phyloP scores from a whole-genome alignment of 108 stramenopile species.

The Stephanodiscus triporus region DNA sequence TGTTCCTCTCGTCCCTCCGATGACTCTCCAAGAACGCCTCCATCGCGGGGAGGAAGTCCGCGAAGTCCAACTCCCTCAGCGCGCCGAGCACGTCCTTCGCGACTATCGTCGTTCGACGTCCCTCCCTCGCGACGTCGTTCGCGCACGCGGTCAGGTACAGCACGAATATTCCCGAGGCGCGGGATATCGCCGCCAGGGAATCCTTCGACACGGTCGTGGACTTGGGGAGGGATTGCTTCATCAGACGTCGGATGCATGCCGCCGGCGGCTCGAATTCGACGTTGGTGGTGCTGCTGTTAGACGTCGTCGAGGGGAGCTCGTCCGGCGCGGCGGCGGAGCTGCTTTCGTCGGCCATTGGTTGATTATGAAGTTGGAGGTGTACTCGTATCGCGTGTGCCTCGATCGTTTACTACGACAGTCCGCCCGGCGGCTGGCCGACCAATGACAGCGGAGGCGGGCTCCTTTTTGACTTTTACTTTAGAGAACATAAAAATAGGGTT shows the following conservation, averaged over 20 bases:
- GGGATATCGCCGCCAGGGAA: constrained; percentile 79
- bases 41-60: constrained; percentile 73
- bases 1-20: constrained; percentile 60
- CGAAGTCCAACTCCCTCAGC: constrained; percentile 86
- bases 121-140: constrained; percentile 89
- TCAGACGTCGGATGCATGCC: constrained; percentile 86
- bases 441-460: no score
- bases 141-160: constrained; percentile 92
- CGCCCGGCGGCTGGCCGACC: no score
- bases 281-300: constrained; percentile 35
- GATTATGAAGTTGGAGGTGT: no score
- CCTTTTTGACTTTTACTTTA: no score
- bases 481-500: no score
- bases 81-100: constrained; percentile 90
- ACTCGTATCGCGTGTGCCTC: no score
- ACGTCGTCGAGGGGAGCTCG: constrained; percentile 4
- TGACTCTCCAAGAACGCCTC: constrained; percentile 73
- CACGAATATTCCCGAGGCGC: constrained; percentile 91
- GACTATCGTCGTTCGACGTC: constrained; percentile 84
- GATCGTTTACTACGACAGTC: no score
- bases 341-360: background rate
- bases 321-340: background rate
- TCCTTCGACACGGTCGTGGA: constrained; percentile 89
- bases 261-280: constrained; percentile 91
- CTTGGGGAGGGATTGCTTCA: constrained; percentile 79